These are phyloP conservation scores for Diaporthe aspalathi DNA, from an alignment of 2,329 filamentous ascomycete species.

Conservation along the genomic window DNA sequence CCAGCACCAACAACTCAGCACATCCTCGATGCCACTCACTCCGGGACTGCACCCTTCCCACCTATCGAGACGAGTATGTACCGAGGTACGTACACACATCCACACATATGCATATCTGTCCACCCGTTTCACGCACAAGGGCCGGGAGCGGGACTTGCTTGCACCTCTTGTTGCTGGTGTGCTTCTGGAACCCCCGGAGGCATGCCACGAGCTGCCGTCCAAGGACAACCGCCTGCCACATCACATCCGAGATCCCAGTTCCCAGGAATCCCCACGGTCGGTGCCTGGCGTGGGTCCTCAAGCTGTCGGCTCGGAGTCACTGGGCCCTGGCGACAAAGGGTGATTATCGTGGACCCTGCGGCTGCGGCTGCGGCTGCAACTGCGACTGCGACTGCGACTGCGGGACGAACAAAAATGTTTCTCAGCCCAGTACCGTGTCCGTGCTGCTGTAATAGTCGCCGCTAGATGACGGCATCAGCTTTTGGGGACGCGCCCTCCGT, in stretches of 20 bases:
- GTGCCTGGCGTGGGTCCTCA: constrained; percentile 3
- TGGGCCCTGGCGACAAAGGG: background rate
- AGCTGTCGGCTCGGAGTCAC: constrained; percentile 24
- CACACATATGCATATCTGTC: background rate
- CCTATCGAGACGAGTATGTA: too few relatives aligned
- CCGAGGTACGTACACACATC: too few relatives aligned
- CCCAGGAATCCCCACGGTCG: background rate
- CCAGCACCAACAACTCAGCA: too few relatives aligned
- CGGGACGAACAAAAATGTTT: background rate
- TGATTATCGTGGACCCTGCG: too few relatives aligned
- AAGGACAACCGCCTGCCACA: background rate
- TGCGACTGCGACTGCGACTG: background rate
- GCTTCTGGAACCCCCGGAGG: too few relatives aligned
- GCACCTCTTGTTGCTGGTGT: too few relatives aligned
- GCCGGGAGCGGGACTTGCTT: too few relatives aligned
- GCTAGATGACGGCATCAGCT: background rate
- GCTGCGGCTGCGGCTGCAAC: background rate
- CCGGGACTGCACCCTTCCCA: background rate
- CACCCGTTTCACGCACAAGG: background rate
- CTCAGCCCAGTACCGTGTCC: too few relatives aligned
- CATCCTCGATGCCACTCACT: background rate
- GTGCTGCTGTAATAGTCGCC: too few relatives aligned
- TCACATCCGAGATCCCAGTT: background rate
- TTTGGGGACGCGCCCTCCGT: background rate
- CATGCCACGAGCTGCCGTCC: background rate